These are phyloP conservation scores for Yamadazyma olivae DNA, from an alignment of 805 yeast species.

Conservation along the genomic window DNA sequence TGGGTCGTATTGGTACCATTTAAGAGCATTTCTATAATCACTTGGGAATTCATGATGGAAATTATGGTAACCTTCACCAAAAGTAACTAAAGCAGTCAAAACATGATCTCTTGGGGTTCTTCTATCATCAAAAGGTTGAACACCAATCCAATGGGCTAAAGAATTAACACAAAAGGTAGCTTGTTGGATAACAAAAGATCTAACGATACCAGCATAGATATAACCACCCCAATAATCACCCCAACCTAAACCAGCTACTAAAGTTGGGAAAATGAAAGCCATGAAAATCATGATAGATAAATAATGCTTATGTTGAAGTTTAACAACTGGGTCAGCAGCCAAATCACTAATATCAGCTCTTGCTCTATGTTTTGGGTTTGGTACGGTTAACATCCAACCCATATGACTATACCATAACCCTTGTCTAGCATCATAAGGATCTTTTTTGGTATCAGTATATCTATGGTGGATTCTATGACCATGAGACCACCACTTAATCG, in stretches of 20 bases:
- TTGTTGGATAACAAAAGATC: constrained; percentile 72
- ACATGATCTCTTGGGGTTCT: constrained; percentile 85
- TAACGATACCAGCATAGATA: constrained; percentile 70
- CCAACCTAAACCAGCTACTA: constrained; percentile 57
- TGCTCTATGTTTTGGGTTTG: constrained; percentile 80
- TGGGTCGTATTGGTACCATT: constrained; percentile 88
- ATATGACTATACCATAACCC: constrained; percentile 84
- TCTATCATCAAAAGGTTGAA: constrained; percentile 82
- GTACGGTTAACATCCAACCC: constrained; percentile 82
- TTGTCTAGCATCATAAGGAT: constrained; percentile 81
- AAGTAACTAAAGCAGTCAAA: constrained; percentile 76
- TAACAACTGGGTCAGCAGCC: constrained; percentile 72
- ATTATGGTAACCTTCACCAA: constrained; percentile 88
- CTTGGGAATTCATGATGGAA: constrained; percentile 91
- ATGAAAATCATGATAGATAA: constrained; percentile 53
- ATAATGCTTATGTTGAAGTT: constrained; percentile 82
- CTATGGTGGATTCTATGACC: constrained; percentile 84
- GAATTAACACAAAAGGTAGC: constrained; percentile 87
- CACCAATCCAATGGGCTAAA: constrained; percentile 83
- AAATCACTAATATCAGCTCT: constrained; percentile 80
- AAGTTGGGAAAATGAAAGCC: constrained; percentile 64
- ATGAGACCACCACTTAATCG: constrained; percentile 88
- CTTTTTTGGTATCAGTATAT: constrained; percentile 79
- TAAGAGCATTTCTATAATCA: constrained; percentile 83
- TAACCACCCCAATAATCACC: constrained; percentile 68